Base-by-base conservation (phyloP, 1,284 basidiomycete species). In the Ganoderma sinense region DNA sequence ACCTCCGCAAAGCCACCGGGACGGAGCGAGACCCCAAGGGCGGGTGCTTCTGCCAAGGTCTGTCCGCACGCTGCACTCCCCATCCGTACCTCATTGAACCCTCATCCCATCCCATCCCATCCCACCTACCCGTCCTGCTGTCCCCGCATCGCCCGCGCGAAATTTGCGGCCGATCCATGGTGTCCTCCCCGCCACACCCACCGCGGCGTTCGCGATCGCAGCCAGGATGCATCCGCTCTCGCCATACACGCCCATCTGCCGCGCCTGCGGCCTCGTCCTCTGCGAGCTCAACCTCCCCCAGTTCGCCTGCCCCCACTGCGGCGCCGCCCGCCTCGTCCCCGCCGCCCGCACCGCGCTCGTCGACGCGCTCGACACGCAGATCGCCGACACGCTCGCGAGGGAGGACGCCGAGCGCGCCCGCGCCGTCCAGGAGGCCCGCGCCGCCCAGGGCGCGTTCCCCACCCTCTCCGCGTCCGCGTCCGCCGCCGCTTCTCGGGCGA, bases 1-100 rank as follows among this genome's bases (percentile, higher is more conserved):
- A 71, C 29, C 71, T 82, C 31, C 66, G 56, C 33, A 73, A 73
- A 31, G 62, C 72, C 56, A 63, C 69, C 23, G 80, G 81, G 1
- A 76, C 59, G n/a, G 74, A 80, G 48, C 84, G 79, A 70, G 89
- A 91, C 77, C 84, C 87, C 0, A 85, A 85, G 48, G 87, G 88
- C 2, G 89, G 89, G 0, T 93, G 91, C 75, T 93, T 91, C 75
- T 93, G 91, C 74, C 87, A 87, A 83, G 89, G 90, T 89, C 70
- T 60, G 78, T 73, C 23, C 29, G n/a, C 40, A 26, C 51, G 18
- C 26, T n/a, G 29, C 43, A 29, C 8, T 39, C 67, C 13, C 31
- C 39, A 45, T 43, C 51, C 26, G 8, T 45, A 26, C 60, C 20
- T 26, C 60, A 29, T 33, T 33, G 33, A 33, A 3, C 23, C 39